These are phyloP conservation scores for Cystobasidium onofrii DNA, from an alignment of 768 basidiomycete species.

Conservation along the genomic window DNA sequence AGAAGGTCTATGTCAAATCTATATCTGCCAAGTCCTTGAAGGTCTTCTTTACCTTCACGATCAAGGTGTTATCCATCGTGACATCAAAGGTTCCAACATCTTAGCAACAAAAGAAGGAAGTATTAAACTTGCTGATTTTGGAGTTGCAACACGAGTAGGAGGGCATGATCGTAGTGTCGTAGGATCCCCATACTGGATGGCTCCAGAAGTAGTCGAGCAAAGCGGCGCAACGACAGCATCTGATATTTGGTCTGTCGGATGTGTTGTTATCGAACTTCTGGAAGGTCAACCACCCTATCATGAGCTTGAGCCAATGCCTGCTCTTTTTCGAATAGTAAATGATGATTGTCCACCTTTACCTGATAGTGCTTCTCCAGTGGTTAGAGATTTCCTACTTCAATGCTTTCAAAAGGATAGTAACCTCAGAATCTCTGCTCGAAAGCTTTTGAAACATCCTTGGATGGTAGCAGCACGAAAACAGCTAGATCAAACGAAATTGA, in stretches of 20 bases:
- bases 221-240: constrained; percentile 92
- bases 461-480: constrained; percentile 79
- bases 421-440: constrained; percentile 85
- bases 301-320: constrained; percentile 94
- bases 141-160: constrained; percentile 75
- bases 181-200: constrained; percentile 99
- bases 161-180: constrained; percentile 86
- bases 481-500: constrained; percentile 47
- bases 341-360: constrained; percentile 96
- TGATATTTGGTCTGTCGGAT: constrained; percentile 86
- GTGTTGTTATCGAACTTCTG: constrained; percentile 90
- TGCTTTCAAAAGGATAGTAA: constrained; percentile 98
- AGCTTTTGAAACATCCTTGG: constrained; percentile 88
- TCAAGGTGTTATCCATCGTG: constrained; percentile 97
- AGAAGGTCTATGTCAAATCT: constrained; percentile 89
- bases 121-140: constrained; percentile 98
- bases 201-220: constrained; percentile 97
- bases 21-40: constrained; percentile 90
- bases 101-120: constrained; percentile 97
- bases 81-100: constrained; percentile 98
- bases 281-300: constrained; percentile 91
- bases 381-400: constrained; percentile 91
- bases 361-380: constrained; percentile 82
- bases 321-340: constrained; percentile 94
- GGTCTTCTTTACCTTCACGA: constrained; percentile 95